Conservation (phyloP, 1,284 basidiomycete genomes). For the Ganoderma sinense region DNA sequence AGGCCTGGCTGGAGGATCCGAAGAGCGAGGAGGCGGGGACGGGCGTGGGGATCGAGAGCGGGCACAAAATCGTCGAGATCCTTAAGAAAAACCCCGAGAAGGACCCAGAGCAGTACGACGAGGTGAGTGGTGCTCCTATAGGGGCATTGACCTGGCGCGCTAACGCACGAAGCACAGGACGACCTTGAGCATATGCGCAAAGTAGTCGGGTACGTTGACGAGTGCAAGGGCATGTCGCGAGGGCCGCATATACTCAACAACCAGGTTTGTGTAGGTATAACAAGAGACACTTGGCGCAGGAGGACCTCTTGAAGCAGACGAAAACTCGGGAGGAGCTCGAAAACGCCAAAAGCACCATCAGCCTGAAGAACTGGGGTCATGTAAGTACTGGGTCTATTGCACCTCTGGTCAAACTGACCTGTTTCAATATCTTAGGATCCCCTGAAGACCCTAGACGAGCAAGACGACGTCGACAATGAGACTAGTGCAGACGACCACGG, state of each 20-base stretch:
- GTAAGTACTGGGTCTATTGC: slow-evolving; percentile 29
- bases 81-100: slow-evolving; percentile 45
- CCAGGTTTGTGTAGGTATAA: neutral
- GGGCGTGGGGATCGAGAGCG: slow-evolving; percentile 45
- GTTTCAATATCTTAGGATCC: slow-evolving; percentile 34
- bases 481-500: slow-evolving; percentile 4
- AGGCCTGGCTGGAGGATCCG: slow-evolving; percentile 43
- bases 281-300: slow-evolving; percentile 47
- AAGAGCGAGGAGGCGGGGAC: slow-evolving; percentile 44
- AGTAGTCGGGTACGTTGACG: slow-evolving; percentile 41
- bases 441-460: slow-evolving; percentile 36
- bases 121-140: slow-evolving; percentile 24
- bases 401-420: neutral
- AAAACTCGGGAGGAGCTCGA: slow-evolving; percentile 45
- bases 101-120: slow-evolving; percentile 42
- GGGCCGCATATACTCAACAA: neutral
- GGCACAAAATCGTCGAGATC: slow-evolving; percentile 44
- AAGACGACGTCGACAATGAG: slow-evolving; percentile 1
- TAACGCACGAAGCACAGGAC: slow-evolving; percentile 30
- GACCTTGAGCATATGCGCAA: slow-evolving; percentile 47
- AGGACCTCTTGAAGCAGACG: slow-evolving; percentile 44
- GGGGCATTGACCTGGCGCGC: neutral
- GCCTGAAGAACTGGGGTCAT: slow-evolving; percentile 47
- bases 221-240: neutral
- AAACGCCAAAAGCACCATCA: slow-evolving; percentile 46